These are phyloP conservation scores for Amanita rubescens DNA, from an alignment of 768 basidiomycete species.

Conservation along the genomic window DNA sequence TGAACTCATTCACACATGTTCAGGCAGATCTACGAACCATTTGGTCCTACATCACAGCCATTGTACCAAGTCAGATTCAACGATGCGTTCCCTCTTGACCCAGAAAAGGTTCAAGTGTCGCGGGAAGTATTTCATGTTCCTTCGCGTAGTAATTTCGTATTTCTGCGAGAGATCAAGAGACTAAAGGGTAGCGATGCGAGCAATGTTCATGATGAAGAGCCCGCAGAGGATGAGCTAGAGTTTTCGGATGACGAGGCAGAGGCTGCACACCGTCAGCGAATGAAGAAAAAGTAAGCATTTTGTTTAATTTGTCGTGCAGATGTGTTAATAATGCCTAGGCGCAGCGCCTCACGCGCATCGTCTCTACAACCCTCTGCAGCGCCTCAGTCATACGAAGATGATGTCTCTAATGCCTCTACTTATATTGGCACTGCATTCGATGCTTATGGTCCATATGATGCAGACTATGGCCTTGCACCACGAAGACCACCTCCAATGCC, in stretches of 20 bases:
- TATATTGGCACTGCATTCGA: slow-evolving; percentile 57
- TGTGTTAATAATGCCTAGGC: slow-evolving; percentile 29
- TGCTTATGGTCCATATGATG: slow-evolving; percentile 61
- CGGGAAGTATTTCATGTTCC: slow-evolving; percentile 80
- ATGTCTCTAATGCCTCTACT: slow-evolving; percentile 37
- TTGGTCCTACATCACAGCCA: slow-evolving; percentile 87
- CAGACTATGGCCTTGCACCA: slow-evolving; percentile 47
- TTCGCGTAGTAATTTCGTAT: slow-evolving; percentile 75
- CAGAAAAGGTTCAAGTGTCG: slow-evolving; percentile 43
- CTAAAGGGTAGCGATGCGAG: slow-evolving; percentile 90
- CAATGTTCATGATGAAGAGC: slow-evolving; percentile 92
- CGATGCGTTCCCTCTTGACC: slow-evolving; percentile 52
- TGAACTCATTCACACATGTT: slow-evolving; percentile 11
- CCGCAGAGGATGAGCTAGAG: slow-evolving; percentile 82
- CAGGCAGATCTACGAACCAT: slow-evolving; percentile 84
- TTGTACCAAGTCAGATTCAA: slow-evolving; percentile 86
- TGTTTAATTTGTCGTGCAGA: slow-evolving; percentile 4
- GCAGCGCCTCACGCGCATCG: slow-evolving; percentile 44
- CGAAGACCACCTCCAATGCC: slow-evolving; percentile 63
- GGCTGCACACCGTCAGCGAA: slow-evolving; percentile 53
- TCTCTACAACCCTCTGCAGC: slow-evolving; percentile 53
- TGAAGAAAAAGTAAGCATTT: slow-evolving; percentile 49
- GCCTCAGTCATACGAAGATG: slow-evolving; percentile 47
- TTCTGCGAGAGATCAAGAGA: slow-evolving; percentile 59
- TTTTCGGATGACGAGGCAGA: slow-evolving; percentile 96